phyloP scores from a whole-genome alignment of 75 land plant species.

The Azolla pinnata region DNA sequence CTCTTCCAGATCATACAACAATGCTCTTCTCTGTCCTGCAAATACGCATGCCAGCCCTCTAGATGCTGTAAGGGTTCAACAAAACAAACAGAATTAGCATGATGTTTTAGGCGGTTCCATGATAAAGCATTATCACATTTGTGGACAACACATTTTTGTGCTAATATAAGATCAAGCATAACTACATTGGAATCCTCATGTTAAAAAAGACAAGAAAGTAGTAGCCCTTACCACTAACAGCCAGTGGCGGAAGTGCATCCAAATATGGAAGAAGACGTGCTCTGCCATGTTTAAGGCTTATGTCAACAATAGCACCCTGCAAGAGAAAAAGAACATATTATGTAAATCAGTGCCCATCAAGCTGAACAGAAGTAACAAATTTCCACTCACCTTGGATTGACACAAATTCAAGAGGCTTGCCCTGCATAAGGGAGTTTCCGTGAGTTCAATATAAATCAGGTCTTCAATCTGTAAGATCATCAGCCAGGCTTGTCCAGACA shows the following conservation, averaged over 20 bases:
- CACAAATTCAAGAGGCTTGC: not conserved
- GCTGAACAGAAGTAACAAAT: not conserved
- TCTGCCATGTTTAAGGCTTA: slow-evolving; percentile 50
- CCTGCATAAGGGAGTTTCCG: not conserved
- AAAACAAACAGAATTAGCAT: slow-evolving; percentile 5
- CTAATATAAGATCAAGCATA: no score
- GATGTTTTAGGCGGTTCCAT: no score
- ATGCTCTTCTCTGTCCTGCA: slow-evolving; percentile 59
- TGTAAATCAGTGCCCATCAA: not conserved
- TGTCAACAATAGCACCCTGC: slow-evolving; percentile 41
- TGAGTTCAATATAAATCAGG: slow-evolving; percentile 33
- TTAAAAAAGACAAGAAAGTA: no score
- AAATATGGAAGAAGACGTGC: slow-evolving; percentile 48
- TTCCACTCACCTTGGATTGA: not conserved
- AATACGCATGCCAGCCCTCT: slow-evolving; percentile 89
- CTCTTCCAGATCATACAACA: slow-evolving; percentile 83
- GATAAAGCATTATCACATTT: no score
- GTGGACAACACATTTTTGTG: no score
- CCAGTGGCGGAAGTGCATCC: slow-evolving; percentile 50
- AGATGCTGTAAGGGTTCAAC: slow-evolving; percentile 49
- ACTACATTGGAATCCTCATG: no score
- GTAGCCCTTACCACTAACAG: slow-evolving; percentile 90
- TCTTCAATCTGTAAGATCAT: slow-evolving; percentile 47
- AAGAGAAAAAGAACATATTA: not conserved
- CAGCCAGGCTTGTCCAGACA: slow-evolving; percentile 37